These are phyloP conservation scores for Geoglossum glabrum DNA, from an alignment of 495 filamentous ascomycete species.

Conservation along the genomic window DNA sequence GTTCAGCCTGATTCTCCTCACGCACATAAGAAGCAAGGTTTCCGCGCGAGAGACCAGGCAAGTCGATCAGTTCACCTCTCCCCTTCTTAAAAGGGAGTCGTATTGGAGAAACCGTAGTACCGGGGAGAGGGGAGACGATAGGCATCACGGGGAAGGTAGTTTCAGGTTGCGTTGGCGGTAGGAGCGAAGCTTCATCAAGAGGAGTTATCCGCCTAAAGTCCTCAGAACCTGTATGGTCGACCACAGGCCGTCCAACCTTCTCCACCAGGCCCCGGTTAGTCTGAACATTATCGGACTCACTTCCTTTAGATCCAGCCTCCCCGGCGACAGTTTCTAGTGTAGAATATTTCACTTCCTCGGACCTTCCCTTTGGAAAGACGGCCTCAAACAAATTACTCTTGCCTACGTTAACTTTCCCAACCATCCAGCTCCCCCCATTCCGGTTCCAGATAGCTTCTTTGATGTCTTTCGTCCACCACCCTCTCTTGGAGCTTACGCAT, in stretches of 20 bases:
- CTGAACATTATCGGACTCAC: neutral
- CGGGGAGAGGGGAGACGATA: constrained; percentile 64
- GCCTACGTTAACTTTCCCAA: constrained; percentile 93
- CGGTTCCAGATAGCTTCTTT: constrained; percentile 66
- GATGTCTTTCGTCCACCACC: constrained; percentile 74
- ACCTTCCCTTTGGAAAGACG: constrained; percentile 66
- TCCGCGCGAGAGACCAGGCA: constrained; percentile 65
- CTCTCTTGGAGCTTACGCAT: constrained; percentile 62
- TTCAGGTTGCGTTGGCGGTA: constrained; percentile 58
- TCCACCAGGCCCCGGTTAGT: neutral
- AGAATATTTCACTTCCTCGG: neutral
- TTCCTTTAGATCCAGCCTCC: neutral
- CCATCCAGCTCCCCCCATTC: constrained; percentile 84
- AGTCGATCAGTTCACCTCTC: constrained; percentile 80
- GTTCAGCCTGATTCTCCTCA: constrained; percentile 35
- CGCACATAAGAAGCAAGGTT: constrained; percentile 47
- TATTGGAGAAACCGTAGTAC: constrained; percentile 88
- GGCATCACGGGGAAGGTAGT: constrained; percentile 61
- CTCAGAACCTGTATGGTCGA: neutral
- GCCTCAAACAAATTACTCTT: constrained; percentile 79
- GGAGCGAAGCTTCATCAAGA: constrained; percentile 22
- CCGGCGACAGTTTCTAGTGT: neutral
- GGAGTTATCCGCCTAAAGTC: constrained; percentile 3
- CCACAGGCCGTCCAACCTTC: neutral
- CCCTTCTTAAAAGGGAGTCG: constrained; percentile 68